Evolutionary conservation across 345 rosid species (phyloP).

Genomic region (Iberis pinnata): DNA sequence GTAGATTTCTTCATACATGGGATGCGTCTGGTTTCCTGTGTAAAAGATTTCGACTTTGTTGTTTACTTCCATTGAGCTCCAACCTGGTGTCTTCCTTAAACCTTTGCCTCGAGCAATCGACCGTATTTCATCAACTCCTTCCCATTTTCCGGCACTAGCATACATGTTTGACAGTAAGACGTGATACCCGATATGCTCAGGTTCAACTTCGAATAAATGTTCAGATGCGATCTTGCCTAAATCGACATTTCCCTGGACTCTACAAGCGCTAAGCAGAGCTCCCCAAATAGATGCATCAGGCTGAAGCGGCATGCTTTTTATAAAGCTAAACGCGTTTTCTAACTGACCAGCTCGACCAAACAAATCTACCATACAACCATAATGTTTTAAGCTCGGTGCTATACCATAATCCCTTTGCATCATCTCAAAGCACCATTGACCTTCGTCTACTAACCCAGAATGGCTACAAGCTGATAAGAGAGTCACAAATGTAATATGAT

Average conservation of each 20-base stretch:
- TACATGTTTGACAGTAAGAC: conserved; percentile 50
- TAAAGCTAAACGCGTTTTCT: conserved; percentile 41
- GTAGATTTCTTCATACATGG: conserved; percentile 31
- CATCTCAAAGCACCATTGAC: conserved; percentile 40
- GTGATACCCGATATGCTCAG: conserved; percentile 51
- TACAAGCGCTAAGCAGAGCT: conserved; percentile 50
- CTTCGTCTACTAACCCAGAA: conserved; percentile 48
- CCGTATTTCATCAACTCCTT: conserved; percentile 41
- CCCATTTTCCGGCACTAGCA: conserved; percentile 51
- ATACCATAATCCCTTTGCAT: conserved; percentile 41
- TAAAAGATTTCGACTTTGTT: conserved; percentile 48
- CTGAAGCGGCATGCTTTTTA: conserved; percentile 39
- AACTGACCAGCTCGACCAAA: conserved; percentile 48
- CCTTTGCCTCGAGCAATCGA: conserved; percentile 41
- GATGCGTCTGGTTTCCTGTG: conserved; percentile 45
- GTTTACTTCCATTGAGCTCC: conserved; percentile 46
- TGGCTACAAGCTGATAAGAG: conserved; percentile 55
- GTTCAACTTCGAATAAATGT: conserved; percentile 39
- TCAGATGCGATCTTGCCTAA: conserved; percentile 40
- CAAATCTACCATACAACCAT: conserved; percentile 61
- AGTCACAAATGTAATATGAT: conserved; percentile 48
- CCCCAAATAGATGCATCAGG: conserved; percentile 60
- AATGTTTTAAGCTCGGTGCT: conserved; percentile 45
- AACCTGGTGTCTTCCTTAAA: conserved; percentile 53
- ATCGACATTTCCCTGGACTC: conserved; percentile 43